Conservation (phyloP, 2,329 filamentous ascomycete genomes). For the Sordariomycetes sp. region DNA sequence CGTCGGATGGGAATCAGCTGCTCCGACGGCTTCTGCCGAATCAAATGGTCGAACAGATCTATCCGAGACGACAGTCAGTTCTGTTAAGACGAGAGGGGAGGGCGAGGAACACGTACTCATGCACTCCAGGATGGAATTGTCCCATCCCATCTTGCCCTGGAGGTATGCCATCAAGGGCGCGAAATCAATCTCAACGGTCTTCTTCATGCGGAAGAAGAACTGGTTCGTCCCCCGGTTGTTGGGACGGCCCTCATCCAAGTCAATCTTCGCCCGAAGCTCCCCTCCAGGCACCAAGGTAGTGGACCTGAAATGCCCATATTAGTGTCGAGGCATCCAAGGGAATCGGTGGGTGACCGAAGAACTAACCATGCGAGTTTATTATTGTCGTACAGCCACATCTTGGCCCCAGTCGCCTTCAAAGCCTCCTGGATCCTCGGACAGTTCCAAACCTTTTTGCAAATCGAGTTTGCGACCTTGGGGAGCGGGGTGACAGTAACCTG, state of each 20-base stretch:
- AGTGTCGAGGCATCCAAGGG: slow-evolving; percentile 5
- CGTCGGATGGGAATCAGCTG: slow-evolving; percentile 64
- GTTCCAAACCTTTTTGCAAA: slow-evolving; percentile 70
- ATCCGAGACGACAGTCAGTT: neutral
- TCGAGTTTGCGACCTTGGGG: slow-evolving; percentile 24
- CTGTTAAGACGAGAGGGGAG: neutral
- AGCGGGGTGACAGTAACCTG: slow-evolving; percentile 7
- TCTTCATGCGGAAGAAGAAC: slow-evolving; percentile 51
- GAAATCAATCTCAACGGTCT: slow-evolving; percentile 60
- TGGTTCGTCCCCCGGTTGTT: slow-evolving; percentile 28
- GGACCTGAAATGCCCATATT: slow-evolving; percentile 19
- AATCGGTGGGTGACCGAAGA: neutral
- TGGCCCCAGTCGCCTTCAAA: slow-evolving; percentile 31
- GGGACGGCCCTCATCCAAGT: slow-evolving; percentile 59
- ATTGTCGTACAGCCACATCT: slow-evolving; percentile 65
- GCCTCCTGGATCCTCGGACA: slow-evolving; percentile 46
- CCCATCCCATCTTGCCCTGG: slow-evolving; percentile 44
- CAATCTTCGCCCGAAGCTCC: slow-evolving; percentile 48
- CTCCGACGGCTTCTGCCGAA: slow-evolving; percentile 68
- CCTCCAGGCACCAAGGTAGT: slow-evolving; percentile 27
- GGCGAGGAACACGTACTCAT: slow-evolving; percentile 37
- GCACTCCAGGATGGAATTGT: slow-evolving; percentile 61
- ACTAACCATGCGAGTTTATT: slow-evolving; percentile 75
- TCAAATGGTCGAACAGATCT: slow-evolving; percentile 76
- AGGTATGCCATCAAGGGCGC: slow-evolving; percentile 57